Evolutionary conservation across 2,329 filamentous ascomycete genomes (phyloP), one percentile per base, ranked within the genome.

Genomic region (Phialophora tarda): DNA sequence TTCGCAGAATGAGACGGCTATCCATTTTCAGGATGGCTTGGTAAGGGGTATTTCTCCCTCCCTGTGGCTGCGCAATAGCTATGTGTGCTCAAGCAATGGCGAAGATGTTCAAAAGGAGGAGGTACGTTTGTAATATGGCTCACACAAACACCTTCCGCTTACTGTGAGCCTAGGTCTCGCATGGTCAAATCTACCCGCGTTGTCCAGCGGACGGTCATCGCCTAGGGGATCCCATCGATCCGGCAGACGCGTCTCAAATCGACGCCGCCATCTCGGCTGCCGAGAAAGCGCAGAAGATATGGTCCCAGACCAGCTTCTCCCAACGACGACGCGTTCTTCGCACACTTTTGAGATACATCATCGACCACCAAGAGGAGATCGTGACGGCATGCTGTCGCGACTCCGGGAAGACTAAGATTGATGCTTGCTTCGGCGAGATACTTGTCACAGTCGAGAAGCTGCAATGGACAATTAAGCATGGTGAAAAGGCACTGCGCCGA

Each of bases 321-420:
- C 85, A 96, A 77, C 86, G 95, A 67, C 85, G 89, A 71, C 89
- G 86, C 73, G 92, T 99, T 54, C 83, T 99, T 69, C 88, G 88
- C 67, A 92, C 92, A 6, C 83, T 99, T 75, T 82, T 96, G 72
- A 89, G 89, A 78, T 85, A 77, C 59, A 85, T 99, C 10, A 85
- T 99, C 65, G 91, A 96, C 71, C 90, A 98, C 76, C 93, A 97
- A 77, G 90, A 94, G 71, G 85, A 89, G 28, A 96, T 99, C 73
- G 93, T 92, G 73, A 86, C 87, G 17, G 87, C 92, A 32, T 94
- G 93, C 58, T 96, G 92, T 75, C 84, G 97, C 41, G 95, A 99
- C 79, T 96, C 92, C 50, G 95, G 95, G 70, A 99, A 99, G 84
- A 97, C 96, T 1, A 91, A 94, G 82, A 88, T 98, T 47, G 95